Evolutionary conservation across 192 early-diverging fungal species (phyloP), one percentile per base, ranked within the genome.

Genomic region (Coemansia sp.): DNA sequence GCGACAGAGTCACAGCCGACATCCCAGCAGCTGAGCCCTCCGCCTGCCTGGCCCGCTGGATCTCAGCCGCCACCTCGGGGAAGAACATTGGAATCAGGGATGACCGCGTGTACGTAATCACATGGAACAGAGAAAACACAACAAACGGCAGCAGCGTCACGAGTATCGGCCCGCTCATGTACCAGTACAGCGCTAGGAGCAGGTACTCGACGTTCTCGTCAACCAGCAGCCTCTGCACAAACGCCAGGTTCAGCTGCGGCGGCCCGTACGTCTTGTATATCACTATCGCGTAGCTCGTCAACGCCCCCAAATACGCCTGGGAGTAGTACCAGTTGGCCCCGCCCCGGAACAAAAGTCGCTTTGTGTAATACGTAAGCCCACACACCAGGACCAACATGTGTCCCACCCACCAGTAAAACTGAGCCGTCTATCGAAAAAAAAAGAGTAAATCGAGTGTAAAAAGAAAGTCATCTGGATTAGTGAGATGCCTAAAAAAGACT

Each of bases 371-470:
- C 56, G 67, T 14, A 0, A 36, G 60, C 0, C 73, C 79, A 6
- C 46, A 82, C 46, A 65, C 25, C 35, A 82, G 70, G 45, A 82
- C 62, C 29, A 70, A 38, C 11, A 76, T 57, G 56, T 82, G 79
- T 20, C 79, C 79, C 2, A 70, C 39, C 79, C 79, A 82, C 79
- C 79, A 82, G 74, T 82, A 82, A 36, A 82, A 82, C 67, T 82
- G 73, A 27, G 74, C 79, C 22, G 69, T 75, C 73, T 75, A 73
- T 31, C 38, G 7, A 41, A 58, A 31, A 36, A 6, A 14, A 8
- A 35, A 15, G 40, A 41, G n/a, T n/a, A n/a, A n/a, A n/a, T n/a
- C n/a, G n/a, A n/a, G n/a, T n/a, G n/a, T n/a, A 58, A 31, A 36
- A 6, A 14, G 2, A 38, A 15, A 60, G 40, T 29, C 25, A 25